These are phyloP conservation scores for Entonaema liquescens DNA, from an alignment of 495 filamentous ascomycete genomes.

Conservation along the genomic window DNA sequence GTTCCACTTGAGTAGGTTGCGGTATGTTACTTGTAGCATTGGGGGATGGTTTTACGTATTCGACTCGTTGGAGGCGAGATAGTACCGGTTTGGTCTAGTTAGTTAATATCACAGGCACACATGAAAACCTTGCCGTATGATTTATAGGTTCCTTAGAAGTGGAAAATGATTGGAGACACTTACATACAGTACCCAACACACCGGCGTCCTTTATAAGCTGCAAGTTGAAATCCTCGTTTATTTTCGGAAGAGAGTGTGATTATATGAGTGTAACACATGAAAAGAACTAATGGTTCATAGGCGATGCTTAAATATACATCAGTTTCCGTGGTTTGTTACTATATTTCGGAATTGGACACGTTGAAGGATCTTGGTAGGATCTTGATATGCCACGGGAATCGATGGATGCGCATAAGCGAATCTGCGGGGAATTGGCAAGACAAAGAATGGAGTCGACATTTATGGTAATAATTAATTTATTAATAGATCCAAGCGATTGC, in stretches of 20 bases:
- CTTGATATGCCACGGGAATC: conserved; percentile 23
- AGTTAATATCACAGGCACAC: conserved; percentile 25
- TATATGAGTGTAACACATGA: neutral
- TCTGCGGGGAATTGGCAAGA: conserved; percentile 13
- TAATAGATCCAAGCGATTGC: neutral
- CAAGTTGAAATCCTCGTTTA: no score
- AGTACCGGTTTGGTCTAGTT: conserved; percentile 13
- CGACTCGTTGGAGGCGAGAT: neutral
- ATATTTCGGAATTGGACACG: conserved; percentile 29
- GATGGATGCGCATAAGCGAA: neutral
- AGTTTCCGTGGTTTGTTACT: neutral
- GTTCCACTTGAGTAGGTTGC: conserved; percentile 29
- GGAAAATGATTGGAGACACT: neutral
- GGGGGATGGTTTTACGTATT: neutral
- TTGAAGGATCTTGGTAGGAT: conserved; percentile 26
- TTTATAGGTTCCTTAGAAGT: neutral
- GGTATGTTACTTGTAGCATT: conserved; percentile 13
- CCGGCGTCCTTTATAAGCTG: no score
- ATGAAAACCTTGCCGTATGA: neutral
- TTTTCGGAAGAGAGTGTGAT: neutral
- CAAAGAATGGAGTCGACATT: conserved; percentile 1
- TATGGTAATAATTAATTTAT: conserved; percentile 2
- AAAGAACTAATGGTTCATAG: neutral
- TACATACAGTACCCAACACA: no score
- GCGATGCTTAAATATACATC: neutral